phyloP scores from a whole-genome alignment of 108 stramenopile genomes.

The Chaetoceros muelleri region DNA sequence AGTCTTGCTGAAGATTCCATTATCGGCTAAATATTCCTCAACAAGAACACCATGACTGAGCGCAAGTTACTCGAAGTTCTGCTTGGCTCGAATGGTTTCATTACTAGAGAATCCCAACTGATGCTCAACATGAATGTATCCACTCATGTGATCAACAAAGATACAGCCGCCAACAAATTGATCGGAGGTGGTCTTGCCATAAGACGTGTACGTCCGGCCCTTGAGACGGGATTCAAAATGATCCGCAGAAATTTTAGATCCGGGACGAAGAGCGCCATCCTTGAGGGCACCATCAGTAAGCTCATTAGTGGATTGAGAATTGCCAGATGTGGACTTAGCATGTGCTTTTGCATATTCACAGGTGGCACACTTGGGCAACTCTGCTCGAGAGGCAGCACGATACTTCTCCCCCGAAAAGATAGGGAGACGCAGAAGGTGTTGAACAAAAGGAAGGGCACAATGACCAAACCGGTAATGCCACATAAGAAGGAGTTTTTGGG shows the following conservation, averaged over 20 bases:
- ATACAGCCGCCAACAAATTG: conserved; percentile 16
- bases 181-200: not conserved
- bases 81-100: conserved; percentile 14
- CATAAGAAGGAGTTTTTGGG: conserved; percentile 16
- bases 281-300: not conserved
- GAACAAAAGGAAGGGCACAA: not conserved
- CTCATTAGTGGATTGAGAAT: not conserved
- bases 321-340: not conserved
- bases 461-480: conserved; percentile 29
- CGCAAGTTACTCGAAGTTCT: conserved; percentile 11
- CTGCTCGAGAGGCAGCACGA: not conserved
- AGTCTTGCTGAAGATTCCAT: conserved; percentile 5
- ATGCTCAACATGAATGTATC: conserved; percentile 14
- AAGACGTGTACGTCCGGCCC: not conserved
- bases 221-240: not conserved
- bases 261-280: not conserved
- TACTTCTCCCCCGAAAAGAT: not conserved
- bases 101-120: conserved; percentile 5
- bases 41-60: conserved; percentile 5
- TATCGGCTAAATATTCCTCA: conserved; percentile 13
- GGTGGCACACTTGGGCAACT: conserved; percentile 1
- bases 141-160: conserved; percentile 39
- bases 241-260: not conserved
- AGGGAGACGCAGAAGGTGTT: conserved; percentile 11
- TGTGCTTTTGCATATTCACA: conserved; percentile 4